phyloP scores from a whole-genome alignment of 2,329 filamentous ascomycete genomes.

The Pseudogymnoascus sp. region DNA sequence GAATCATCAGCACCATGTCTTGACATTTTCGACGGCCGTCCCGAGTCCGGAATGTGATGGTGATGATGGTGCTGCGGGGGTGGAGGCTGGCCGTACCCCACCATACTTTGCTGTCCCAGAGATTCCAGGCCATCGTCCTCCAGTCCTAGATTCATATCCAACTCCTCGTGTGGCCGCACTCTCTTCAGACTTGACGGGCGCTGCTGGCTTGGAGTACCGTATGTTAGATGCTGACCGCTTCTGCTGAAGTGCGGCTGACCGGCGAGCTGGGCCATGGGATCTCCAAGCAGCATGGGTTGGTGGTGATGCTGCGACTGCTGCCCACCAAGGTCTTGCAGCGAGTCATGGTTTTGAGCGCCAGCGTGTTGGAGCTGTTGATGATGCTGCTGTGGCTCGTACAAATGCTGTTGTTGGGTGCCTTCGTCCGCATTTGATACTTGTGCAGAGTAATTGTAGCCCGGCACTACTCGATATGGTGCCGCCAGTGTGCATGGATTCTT shows the following conservation, averaged over 20 bases:
- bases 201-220: conserved; percentile 34
- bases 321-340: conserved; percentile 30
- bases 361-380: conserved; percentile 29
- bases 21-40: conserved; percentile 62
- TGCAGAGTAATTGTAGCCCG: conserved; percentile 66
- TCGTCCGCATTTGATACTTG: conserved; percentile 59
- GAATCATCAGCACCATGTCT: conserved; percentile 45
- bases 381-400: conserved; percentile 49
- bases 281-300: conserved; percentile 48
- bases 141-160: conserved; percentile 37
- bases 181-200: conserved; percentile 39
- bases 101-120: conserved; percentile 50
- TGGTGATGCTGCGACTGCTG: conserved; percentile 48
- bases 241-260: conserved; percentile 40
- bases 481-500: conserved; percentile 70
- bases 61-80: conserved; percentile 53
- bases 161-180: conserved; percentile 47
- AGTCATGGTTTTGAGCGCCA: conserved; percentile 26
- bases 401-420: conserved; percentile 57
- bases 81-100: conserved; percentile 33
- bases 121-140: conserved; percentile 44
- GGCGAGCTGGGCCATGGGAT: conserved; percentile 46
- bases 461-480: conserved; percentile 64
- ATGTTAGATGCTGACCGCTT: conserved; percentile 44
- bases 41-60: conserved; percentile 73